These are phyloP conservation scores for Smittium mucronatum DNA, from an alignment of 371 early-diverging fungal species.

Conservation along the genomic window DNA sequence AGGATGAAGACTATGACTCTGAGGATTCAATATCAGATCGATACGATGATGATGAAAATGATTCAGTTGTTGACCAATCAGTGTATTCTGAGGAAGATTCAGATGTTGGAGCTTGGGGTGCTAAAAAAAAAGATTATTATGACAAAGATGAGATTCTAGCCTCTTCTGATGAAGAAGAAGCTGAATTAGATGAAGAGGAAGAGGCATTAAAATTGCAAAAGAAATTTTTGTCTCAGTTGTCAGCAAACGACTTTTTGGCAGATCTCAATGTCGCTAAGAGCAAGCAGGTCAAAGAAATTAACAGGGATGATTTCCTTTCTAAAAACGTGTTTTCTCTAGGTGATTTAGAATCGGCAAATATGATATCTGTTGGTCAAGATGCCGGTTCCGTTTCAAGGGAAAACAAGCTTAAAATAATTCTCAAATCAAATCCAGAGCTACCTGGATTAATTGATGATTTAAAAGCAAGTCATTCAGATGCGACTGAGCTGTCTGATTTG, in stretches of 20 bases:
- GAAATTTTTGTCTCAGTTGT: constrained; percentile 57
- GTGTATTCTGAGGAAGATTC: constrained; percentile 23
- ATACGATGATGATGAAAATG: constrained; percentile 21
- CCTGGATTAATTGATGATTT: not conserved
- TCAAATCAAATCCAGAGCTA: not conserved
- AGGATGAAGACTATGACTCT: constrained; percentile 25
- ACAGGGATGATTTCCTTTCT: too few species aligned
- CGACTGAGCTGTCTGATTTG: not conserved
- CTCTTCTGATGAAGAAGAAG: constrained; percentile 51
- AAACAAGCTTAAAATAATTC: constrained; percentile 37
- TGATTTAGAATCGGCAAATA: not conserved
- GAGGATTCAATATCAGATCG: constrained; percentile 19
- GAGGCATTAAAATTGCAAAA: constrained; percentile 81
- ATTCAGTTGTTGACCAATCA: constrained; percentile 15
- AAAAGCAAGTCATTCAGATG: not conserved
- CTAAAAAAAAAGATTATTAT: constrained; percentile 54
- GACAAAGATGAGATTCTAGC: constrained; percentile 55
- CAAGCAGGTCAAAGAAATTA: too few species aligned
- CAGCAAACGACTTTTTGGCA: constrained; percentile 85
- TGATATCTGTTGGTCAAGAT: not conserved
- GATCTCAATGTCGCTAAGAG: constrained; percentile 20
- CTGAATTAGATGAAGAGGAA: constrained; percentile 69
- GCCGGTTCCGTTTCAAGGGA: not conserved
- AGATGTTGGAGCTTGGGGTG: constrained; percentile 50
- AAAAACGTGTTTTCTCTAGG: not conserved